Base-by-base conservation (phyloP, 106 monocot species). In the Platanthera zijinensis region DNA sequence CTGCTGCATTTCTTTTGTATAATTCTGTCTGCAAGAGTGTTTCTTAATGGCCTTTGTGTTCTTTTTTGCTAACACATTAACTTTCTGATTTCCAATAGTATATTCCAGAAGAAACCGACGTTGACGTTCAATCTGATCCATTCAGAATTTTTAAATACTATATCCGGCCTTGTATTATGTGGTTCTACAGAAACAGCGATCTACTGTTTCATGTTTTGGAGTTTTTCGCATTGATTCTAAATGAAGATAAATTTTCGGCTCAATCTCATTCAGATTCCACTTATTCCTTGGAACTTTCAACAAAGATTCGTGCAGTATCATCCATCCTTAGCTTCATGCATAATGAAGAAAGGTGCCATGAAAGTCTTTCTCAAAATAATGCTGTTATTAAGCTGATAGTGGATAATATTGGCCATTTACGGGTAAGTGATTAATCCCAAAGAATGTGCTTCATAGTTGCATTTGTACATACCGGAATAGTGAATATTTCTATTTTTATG, bases 121-220 rank as follows among this genome's bases (percentile, higher is more conserved):
- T 15, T 28, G 59, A 15, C 51, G n/a, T 52, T 78, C 64, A 83
- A 76, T 73, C 59, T 50, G 78, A 84, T 72, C 19, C 57, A 28
- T 81, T 61, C 12, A 25, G 30, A 52, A 75, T 50, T 67, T 83
- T 85, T 74, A 66, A 80, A 48, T 85, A 87, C 71, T 85, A 83
- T 72, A 8, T 87, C 13, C 79, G 75, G 57, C 89, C 92, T 21
- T 92, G 92, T 70, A 69, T 92, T 6, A 56, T 76, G 75, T 66
- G 89, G 45, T 86, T 92, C 79, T 57, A 8, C 39, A 76, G 75
- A 76, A 84, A 77, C 64, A 50, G 78, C 68, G 80, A 77, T 15
- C 82, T 92, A 62, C 66, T 87, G 14, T 69, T 77, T 73, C 52
- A 39, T 78, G 77, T 84, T 11, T 77, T 92, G 75, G 76, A 82